Evolutionary conservation across 768 basidiomycete species (phyloP).

Genomic region (Russula ochroleuca): DNA sequence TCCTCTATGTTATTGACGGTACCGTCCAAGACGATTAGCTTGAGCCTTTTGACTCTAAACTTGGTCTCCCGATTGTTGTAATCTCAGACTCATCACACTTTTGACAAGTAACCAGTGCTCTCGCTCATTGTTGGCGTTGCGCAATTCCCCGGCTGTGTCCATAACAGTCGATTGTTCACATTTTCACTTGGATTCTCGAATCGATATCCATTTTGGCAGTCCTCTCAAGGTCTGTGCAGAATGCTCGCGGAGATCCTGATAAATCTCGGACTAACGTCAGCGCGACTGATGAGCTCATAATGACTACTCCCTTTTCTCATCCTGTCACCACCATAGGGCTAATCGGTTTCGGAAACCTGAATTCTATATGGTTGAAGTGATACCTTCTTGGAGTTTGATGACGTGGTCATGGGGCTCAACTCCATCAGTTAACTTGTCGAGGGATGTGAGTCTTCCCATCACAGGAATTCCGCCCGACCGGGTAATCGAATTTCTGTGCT

Average conservation of each 20-base stretch:
- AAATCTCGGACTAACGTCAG: neutral
- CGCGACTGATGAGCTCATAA: neutral
- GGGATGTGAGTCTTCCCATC: neutral
- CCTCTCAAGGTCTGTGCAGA: neutral
- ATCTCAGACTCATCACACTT: neutral
- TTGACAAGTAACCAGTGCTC: neutral
- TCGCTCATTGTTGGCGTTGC: neutral
- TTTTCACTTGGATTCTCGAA: neutral
- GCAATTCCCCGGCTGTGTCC: neutral
- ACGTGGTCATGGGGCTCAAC: neutral
- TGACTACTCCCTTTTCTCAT: neutral
- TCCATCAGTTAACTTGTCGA: neutral
- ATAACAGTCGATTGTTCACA: neutral
- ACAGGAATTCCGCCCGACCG: neutral
- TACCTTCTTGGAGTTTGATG: neutral
- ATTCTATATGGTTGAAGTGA: neutral
- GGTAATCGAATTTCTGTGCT: neutral
- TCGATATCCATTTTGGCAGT: neutral
- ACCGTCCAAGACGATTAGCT: slow-evolving; percentile 38
- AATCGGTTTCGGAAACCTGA: neutral
- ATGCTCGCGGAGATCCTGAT: neutral
- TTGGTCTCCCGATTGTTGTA: neutral
- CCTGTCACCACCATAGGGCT: neutral
- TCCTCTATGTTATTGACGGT: slow-evolving; percentile 56
- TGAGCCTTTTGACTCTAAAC: neutral